These are phyloP conservation scores for Melastoma malabathricum DNA, from an alignment of 345 rosid genomes.

Conservation along the genomic window DNA sequence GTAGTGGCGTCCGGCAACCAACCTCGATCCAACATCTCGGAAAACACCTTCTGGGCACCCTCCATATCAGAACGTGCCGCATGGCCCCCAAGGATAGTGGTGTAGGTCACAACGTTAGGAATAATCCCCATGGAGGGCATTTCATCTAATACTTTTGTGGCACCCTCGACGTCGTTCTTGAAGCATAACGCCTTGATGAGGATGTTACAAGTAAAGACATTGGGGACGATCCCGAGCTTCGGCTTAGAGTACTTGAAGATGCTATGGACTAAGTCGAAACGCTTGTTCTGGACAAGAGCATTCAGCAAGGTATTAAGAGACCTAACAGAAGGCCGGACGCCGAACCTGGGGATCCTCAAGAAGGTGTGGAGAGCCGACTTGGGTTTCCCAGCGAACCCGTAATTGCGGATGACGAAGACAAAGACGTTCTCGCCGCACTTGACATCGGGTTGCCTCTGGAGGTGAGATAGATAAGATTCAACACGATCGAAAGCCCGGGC, in stretches of 20 bases:
- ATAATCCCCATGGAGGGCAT: conserved; percentile 74
- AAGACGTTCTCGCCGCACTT: conserved; percentile 68
- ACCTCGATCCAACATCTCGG: conserved; percentile 54
- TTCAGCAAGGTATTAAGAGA: conserved; percentile 73
- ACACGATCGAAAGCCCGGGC: conserved; percentile 65
- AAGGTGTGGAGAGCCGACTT: conserved; percentile 40
- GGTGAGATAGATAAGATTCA: conserved; percentile 48
- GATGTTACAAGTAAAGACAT: conserved; percentile 62
- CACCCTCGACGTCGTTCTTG: conserved; percentile 47
- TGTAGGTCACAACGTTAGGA: conserved; percentile 60
- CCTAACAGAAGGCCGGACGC: conserved; percentile 53
- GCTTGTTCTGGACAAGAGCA: conserved; percentile 54
- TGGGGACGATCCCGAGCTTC: conserved; percentile 47
- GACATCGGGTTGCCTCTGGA: conserved; percentile 26
- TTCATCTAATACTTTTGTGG: conserved; percentile 54
- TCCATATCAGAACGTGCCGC: conserved; percentile 59
- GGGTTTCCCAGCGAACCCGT: conserved; percentile 64
- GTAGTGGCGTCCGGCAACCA: conserved; percentile 81
- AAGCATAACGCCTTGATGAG: conserved; percentile 56
- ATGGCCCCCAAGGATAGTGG: conserved; percentile 65
- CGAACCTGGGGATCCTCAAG: conserved; percentile 38
- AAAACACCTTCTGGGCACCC: conserved; percentile 44
- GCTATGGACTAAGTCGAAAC: conserved; percentile 39
- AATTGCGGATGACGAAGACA: conserved; percentile 52
- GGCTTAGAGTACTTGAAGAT: conserved; percentile 39